Base-by-base conservation (phyloP, 352 stramenopile species). In the Phytophthora lateralis region DNA sequence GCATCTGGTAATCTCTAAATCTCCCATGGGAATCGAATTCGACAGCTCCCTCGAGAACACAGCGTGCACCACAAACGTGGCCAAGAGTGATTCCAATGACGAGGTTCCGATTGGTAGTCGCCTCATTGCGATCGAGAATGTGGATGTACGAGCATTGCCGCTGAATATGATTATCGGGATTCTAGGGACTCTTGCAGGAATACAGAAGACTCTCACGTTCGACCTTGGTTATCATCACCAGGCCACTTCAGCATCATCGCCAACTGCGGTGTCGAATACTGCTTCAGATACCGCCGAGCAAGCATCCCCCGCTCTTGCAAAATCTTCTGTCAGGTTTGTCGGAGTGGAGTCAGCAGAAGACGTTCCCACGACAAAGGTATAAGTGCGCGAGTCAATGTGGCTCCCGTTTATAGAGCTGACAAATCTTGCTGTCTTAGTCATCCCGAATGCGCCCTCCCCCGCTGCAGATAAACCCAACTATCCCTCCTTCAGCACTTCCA, bases 51-150 rank as follows among this genome's bases (percentile, higher is more conserved):
- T 44, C 20, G 69, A 53, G 11, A 73, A 68, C 56, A 29, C 27
- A 17, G 27, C 39, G 10, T 44, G 52, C 12, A 55, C 32, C 9
- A 55, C 32, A 34, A 43, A 55, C 10, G n/a, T 56, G n/a, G 26
- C 42, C 7, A 55, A 26, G 15, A 62, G 52, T 7, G 41, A 73
- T 46, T 46, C 15, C 4, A 38, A 60, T 17, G 57, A 69, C 11
- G 41, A 69, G 4, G 66, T 88, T 27, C 64, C 74, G 6, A 8
- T 63, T 6, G 75, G 78, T 2, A 90, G 76, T 43, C 59, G 66
- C n/a, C 59, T 90, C 8, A 57, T 87, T 24, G 78, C 69, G 0
- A 71, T 89, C 32, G 74, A 89, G 18, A 39, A 60, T 14, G 50
- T 84, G 8, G 68, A 90, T 38, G 47, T 88, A 10, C 76, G 69